phyloP scores from a whole-genome alignment of 148 eudicot species.

The Cornus kousa region DNA sequence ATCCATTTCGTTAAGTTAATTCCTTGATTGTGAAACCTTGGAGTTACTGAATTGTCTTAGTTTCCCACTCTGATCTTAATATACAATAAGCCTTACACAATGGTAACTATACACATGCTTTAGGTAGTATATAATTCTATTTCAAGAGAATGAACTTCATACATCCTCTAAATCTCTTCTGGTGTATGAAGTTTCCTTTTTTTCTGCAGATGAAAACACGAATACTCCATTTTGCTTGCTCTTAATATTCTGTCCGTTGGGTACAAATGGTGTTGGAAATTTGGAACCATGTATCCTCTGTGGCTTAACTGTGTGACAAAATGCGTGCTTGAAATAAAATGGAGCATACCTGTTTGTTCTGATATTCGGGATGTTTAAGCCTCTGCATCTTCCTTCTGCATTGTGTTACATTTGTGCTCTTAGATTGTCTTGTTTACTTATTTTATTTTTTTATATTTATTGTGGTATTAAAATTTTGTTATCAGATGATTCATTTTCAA shows the following conservation, averaged over 20 bases:
- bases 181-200: not conserved
- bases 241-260: not conserved
- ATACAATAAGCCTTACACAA: too few relatives aligned
- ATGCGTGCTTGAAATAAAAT: not conserved
- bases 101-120: too few relatives aligned
- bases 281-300: not conserved
- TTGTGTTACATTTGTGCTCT: too few relatives aligned
- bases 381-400: too few relatives aligned
- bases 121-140: too few relatives aligned
- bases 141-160: too few relatives aligned
- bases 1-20: not conserved
- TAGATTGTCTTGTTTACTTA: too few relatives aligned
- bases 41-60: constrained; percentile 1
- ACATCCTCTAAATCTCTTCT: not conserved
- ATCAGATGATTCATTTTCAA: too few relatives aligned
- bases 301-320: not conserved
- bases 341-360: not conserved
- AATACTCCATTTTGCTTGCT: not conserved
- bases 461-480: too few relatives aligned
- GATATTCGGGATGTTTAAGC: too few relatives aligned
- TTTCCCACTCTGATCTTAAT: not conserved
- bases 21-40: not conserved
- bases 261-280: not conserved
- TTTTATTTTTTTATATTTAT: too few relatives aligned
- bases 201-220: not conserved